Conservation (phyloP, 768 basidiomycete species). For the Symmetrospora coprosmae region DNA sequence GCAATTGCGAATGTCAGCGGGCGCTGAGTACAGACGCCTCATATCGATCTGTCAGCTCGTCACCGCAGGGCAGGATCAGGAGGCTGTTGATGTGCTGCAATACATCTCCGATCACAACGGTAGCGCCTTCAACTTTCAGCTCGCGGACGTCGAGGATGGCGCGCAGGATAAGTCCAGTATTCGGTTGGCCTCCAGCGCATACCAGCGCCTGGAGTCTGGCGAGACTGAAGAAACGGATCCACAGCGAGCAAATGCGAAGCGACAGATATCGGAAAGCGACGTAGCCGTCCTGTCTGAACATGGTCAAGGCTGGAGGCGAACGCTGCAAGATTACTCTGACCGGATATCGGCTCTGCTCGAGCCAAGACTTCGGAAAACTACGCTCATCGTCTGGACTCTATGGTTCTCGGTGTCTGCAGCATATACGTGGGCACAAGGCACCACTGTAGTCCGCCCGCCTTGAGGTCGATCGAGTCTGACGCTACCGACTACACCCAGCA, state of each 20-base stretch:
- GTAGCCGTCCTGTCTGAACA: slow-evolving; percentile 11
- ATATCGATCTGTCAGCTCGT: no score
- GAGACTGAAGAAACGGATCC: slow-evolving; percentile 15
- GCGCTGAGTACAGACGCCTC: slow-evolving; percentile 37
- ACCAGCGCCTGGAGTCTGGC: background rate
- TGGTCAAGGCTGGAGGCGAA: background rate
- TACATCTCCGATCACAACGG: slow-evolving; percentile 80
- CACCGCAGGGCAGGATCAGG: slow-evolving; percentile 65
- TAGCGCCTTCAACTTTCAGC: slow-evolving; percentile 49
- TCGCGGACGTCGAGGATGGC: slow-evolving; percentile 54
- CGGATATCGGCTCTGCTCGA: slow-evolving; percentile 56
- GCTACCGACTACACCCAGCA: slow-evolving; percentile 58
- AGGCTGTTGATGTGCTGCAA: slow-evolving; percentile 68
- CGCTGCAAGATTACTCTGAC: slow-evolving; percentile 52
- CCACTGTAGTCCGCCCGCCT: background rate
- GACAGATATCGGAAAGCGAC: background rate
- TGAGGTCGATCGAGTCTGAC: background rate
- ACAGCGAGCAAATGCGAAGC: background rate
- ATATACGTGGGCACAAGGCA: slow-evolving; percentile 33
- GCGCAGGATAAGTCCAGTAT: background rate
- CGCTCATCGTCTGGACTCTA: slow-evolving; percentile 59
- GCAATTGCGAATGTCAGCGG: background rate
- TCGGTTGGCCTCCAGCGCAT: background rate
- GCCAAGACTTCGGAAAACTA: slow-evolving; percentile 62
- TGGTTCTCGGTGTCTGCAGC: slow-evolving; percentile 70